Base-by-base conservation (phyloP, 441 rosid genomes). In the Dalechampia spathulata region DNA sequence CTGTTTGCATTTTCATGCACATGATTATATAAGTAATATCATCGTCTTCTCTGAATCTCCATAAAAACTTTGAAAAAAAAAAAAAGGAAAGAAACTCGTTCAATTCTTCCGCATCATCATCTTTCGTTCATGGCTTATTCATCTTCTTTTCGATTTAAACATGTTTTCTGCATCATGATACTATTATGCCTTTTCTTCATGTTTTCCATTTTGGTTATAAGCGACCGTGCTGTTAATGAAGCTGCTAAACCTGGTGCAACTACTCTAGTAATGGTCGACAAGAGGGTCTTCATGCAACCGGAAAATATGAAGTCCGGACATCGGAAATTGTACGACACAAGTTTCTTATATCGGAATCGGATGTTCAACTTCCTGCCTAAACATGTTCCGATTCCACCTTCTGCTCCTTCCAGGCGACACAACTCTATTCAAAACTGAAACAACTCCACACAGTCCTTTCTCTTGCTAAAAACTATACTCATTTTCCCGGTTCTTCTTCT, bases 401-500 rank as follows among this genome's bases (percentile, higher is more conserved):
- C 96, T 17, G 98, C 55, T 49, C 98, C 96, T 5, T 91, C 98
- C 17, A 82, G 75, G 65, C 66, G 83, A 53, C 96, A 87, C 77
- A 91, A 91, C 75, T 68, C 74, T 3, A 48, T 60, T 8, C 64
- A 45, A 17, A 68, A 70, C 37, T 77, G 65, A 77, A 13, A 7
- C 26, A 8, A 36, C 7, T 42, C 19, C n/a, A n/a, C n/a, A n/a
- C n/a, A n/a, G n/a, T n/a, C n/a, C n/a, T n/a, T n/a, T n/a, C n/a
- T n/a, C n/a, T n/a, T n/a, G n/a, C n/a, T n/a, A n/a, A n/a, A n/a
- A n/a, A n/a, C n/a, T n/a, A n/a, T n/a, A n/a, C n/a, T n/a, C n/a
- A n/a, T n/a, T n/a, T n/a, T n/a, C n/a, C n/a, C n/a, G n/a, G n/a
- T n/a, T n/a, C n/a, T n/a, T n/a, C n/a, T n/a, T n/a, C n/a, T n/a